Evolutionary conservation across 371 early-diverging fungal genomes (phyloP), one percentile per base, ranked within the genome.

Genomic region (Capillidium heterosporum): DNA sequence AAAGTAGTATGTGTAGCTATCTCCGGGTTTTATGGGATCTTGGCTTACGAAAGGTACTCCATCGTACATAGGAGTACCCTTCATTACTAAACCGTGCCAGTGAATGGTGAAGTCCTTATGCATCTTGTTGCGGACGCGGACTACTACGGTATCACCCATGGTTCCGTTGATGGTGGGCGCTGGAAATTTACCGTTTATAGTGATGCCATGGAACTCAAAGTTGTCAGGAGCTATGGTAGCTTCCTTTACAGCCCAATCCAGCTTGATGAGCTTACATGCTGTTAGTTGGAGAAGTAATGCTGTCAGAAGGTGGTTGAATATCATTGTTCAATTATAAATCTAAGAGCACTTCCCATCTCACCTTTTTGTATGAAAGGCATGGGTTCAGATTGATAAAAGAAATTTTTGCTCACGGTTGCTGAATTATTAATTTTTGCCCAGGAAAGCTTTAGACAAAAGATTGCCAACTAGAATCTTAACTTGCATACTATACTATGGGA

Each of bases 41-140:
- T 73, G 73, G 2, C 67, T 69, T 0, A 73, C 56, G 39, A 61
- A 62, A n/a, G 73, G 71, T n/a, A 70, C 65, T 23, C 73, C 73
- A 40, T 73, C 71, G 0, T 68, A 52, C 43, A 64, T 67, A 0
- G 46, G 40, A 2, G 69, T 62, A 2, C 67, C 67, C 1, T 67
- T 58, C 39, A 69, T 67, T n/a, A 63, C 59, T 17, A 70, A 67
- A 39, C 73, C 73, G 39, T 73, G 71, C 24, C 58, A 69, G 51
- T 72, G 73, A 27, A 72, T 52, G 10, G 62, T 60, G 3, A 57
- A 49, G 40, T 10, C 8, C n/a, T 67, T 63, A 1, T 32, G 27
- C 23, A 62, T 40, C 13, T 57, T 57, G 39, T 76, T 76, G 1
- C 41, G 60, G 19, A 74, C 62, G 4, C 55, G 48, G 19, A 76